Base-by-base conservation (phyloP, 768 basidiomycete genomes). In the Sarcomyxa edulis region DNA sequence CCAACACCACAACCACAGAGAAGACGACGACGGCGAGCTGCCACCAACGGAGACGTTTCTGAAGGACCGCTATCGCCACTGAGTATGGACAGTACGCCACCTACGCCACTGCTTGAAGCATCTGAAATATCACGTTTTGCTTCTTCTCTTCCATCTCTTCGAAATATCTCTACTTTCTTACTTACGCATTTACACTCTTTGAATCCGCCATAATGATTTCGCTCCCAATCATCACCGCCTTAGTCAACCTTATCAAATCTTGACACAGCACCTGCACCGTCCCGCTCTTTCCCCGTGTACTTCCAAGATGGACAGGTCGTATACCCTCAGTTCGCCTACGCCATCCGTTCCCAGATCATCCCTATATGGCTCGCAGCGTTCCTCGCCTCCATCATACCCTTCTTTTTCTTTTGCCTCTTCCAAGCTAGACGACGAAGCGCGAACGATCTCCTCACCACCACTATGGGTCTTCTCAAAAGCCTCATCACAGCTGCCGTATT, bases 331-430 rank as follows among this genome's bases (percentile, higher is more conserved):
- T 66, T 66, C 40, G 71, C 69, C n/a, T 71, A 70, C 48, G 72
- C 72, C 4, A 48, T 71, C 1, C 61, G 72, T 10, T 69, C 64
- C 42, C 69, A 77, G 47, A 69, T 76, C 43, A 51, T 79, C 27
- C 75, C 76, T 7, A 75, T 78, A 44, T 78, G 60, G 54, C 58
- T 62, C 0, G 71, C 73, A 4, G 73, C 73, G 0, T 58, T 77
- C 26, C 62, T 79, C 37, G 70, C 72, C 0, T 76, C 74, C 54
- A 55, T 76, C 39, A 64, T 64, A 1, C 77, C 77, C 1, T 74
- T 78, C 54, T 56, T 76, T 48, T 73, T 74, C 53, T 67, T 78
- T 53, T 58, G 56, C 35, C 32, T 79, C n/a, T 75, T 75, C 52
- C 76, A 80, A 50, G 63, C 68, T 29, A 61, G 76, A 5, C 55